Conservation (phyloP, 441 rosid genomes). For the Brassica hybrid region DNA sequence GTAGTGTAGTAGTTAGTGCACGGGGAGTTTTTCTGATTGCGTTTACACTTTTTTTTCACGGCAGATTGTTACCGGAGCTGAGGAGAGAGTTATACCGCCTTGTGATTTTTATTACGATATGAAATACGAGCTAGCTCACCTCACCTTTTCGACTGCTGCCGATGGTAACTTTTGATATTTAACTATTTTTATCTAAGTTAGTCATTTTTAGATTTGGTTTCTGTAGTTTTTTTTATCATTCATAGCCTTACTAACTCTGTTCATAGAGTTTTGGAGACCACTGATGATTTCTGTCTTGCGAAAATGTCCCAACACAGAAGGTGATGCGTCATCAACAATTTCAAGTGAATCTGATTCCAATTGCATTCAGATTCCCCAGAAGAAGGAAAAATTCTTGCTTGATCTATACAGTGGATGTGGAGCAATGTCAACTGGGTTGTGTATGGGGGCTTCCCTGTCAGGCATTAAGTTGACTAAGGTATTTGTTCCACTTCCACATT, state of each 20-base stretch:
- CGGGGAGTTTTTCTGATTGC: not conserved
- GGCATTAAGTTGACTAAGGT: slow-evolving; percentile 36
- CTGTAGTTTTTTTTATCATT: slow-evolving; percentile 6
- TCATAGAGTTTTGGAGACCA: not conserved
- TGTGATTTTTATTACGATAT: slow-evolving; percentile 41
- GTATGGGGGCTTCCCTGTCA: slow-evolving; percentile 43
- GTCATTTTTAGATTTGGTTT: not conserved
- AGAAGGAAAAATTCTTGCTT: slow-evolving; percentile 27
- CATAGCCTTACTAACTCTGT: not conserved
- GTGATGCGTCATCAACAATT: slow-evolving; percentile 11
- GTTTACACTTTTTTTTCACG: not conserved
- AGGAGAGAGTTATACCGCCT: slow-evolving; percentile 26
- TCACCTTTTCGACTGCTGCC: slow-evolving; percentile 27
- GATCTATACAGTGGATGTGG: slow-evolving; percentile 46
- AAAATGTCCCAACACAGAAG: not conserved
- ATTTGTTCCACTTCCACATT: not conserved
- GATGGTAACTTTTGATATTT: slow-evolving; percentile 22
- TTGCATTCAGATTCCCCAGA: slow-evolving; percentile 21
- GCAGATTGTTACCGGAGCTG: slow-evolving; percentile 25
- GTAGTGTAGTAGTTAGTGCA: not conserved
- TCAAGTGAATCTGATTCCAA: slow-evolving; percentile 22
- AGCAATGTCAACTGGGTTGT: slow-evolving; percentile 47
- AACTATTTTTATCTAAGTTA: not conserved
- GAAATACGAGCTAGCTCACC: slow-evolving; percentile 29
- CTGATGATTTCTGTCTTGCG: slow-evolving; percentile 6